Base-by-base conservation (phyloP, 1,284 basidiomycete species). In the Ceratobasidium sp. region DNA sequence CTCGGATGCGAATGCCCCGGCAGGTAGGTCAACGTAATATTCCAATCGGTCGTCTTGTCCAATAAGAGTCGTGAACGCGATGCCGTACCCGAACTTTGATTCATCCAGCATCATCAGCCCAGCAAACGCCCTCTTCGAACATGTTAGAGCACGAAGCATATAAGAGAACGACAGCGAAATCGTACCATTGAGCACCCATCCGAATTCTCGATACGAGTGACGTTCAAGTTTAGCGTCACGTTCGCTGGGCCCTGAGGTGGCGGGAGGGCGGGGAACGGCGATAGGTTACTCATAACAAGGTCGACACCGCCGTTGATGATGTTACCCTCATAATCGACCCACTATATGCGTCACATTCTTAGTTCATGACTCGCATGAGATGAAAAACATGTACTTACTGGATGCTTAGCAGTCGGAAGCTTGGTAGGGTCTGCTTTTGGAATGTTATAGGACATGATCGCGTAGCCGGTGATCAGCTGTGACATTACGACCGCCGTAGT, bases 401-500 rank as follows among this genome's bases (percentile, higher is more conserved):
- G 69, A 18, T 16, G 60, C 69, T 73, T 73, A 20, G 55, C 16
- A 18, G 69, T 38, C 2, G 69, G 69, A 8, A 79, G 64, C 8
- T 54, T 66, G 8, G 54, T 73, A 1, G 69, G 52, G 69, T 60
- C 62, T 8, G 59, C 46, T 35, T 52, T 55, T 33, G 66, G n/a
- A 20, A 57, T 67, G 57, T 27, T 77, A 38, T 79, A 79, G 4
- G 74, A 71, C 18, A 79, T 55, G n/a, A 77, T 55, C 14, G 65
- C 41, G 52, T 70, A 79, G 27, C 78, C 78, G 30, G 73, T 77
- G 46, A 77, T 62, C n/a, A 77, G 48, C 52, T 79, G 74, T 20
- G 78, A 75, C 6, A 69, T 33, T 4, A 71, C 67, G 0, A 66
- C 59, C 0, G 75, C 74, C 16, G 78, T 55, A 23, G 59, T 59